phyloP scores from a whole-genome alignment of 257 asterid genomes.

The Penstemon eatonii region DNA sequence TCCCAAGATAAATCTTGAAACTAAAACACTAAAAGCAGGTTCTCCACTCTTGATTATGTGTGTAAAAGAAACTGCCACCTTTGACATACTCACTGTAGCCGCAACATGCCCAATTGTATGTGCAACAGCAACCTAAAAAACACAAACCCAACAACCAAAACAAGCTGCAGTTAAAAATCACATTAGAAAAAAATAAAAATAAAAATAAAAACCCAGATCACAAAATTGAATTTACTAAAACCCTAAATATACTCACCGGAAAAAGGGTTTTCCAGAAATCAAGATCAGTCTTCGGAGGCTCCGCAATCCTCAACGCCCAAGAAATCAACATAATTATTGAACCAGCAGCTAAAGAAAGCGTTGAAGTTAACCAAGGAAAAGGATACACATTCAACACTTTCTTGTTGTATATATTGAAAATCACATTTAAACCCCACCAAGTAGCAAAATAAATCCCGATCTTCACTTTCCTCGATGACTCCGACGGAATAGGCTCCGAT shows the following conservation, averaged over 20 bases:
- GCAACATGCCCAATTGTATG: slow-evolving; percentile 99
- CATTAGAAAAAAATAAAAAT: no score
- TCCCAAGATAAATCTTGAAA: slow-evolving; percentile 78
- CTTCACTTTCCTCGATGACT: slow-evolving; percentile 71
- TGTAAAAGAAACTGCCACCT: slow-evolving; percentile 97
- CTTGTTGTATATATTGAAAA: slow-evolving; percentile 87
- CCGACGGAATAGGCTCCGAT: slow-evolving; percentile 55
- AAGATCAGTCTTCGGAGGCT: slow-evolving; percentile 83
- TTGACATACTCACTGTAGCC: slow-evolving; percentile 97
- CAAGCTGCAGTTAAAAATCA: slow-evolving; percentile 18
- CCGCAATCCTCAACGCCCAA: slow-evolving; percentile 84
- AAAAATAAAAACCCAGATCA: slow-evolving; percentile 6
- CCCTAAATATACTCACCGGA: slow-evolving; percentile 53
- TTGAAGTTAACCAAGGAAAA: slow-evolving; percentile 92
- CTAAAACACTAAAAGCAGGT: slow-evolving; percentile 94
- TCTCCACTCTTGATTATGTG: slow-evolving; percentile 96
- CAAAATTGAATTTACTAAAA: background rate
- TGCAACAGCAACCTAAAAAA: slow-evolving; percentile 82
- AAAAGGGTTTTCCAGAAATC: slow-evolving; percentile 98
- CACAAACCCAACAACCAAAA: no score
- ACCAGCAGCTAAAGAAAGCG: slow-evolving; percentile 89
- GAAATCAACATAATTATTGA: slow-evolving; percentile 85
- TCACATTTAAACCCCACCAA: slow-evolving; percentile 94
- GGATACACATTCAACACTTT: slow-evolving; percentile 90
- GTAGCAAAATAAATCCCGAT: slow-evolving; percentile 87